phyloP scores from a whole-genome alignment of 116 monocot genomes.

The Thalassia testudinum region DNA sequence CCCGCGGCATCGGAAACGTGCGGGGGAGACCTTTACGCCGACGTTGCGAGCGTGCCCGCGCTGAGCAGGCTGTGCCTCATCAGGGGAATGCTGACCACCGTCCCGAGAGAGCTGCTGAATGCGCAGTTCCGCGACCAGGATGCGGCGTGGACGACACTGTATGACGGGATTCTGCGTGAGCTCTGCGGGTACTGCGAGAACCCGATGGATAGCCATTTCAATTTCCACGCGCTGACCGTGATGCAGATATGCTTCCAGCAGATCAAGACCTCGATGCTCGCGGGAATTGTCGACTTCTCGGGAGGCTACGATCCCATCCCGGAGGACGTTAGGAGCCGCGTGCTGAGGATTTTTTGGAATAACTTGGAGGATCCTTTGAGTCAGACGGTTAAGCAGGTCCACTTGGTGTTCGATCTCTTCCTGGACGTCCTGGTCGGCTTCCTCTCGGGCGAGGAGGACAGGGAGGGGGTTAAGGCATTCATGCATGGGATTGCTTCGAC shows the following conservation, averaged over 20 bases:
- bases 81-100: slow-evolving; percentile 82
- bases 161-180: slow-evolving; percentile 75
- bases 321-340: slow-evolving; percentile 29
- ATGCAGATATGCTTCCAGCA: slow-evolving; percentile 95
- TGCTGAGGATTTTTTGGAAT: slow-evolving; percentile 86
- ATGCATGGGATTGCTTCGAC: slow-evolving; percentile 34
- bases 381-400: slow-evolving; percentile 95
- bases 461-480: slow-evolving; percentile 18
- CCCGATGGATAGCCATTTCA: slow-evolving; percentile 95
- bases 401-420: slow-evolving; percentile 92
- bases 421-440: slow-evolving; percentile 54
- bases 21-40: slow-evolving; percentile 21
- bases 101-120: slow-evolving; percentile 61
- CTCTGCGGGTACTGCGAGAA: slow-evolving; percentile 82
- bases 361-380: slow-evolving; percentile 92
- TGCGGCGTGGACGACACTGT: slow-evolving; percentile 51
- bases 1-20: slow-evolving; percentile 1
- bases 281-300: slow-evolving; percentile 27
- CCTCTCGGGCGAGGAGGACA: slow-evolving; percentile 17
- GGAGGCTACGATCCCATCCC: slow-evolving; percentile 47
- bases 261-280: slow-evolving; percentile 67
- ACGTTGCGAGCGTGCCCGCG: slow-evolving; percentile 32
- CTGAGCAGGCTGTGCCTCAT: slow-evolving; percentile 84
- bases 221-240: slow-evolving; percentile 97
- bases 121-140: slow-evolving; percentile 9